Evolutionary conservation across 2,329 filamentous ascomycete genomes (phyloP).

Genomic region (Neopestalotiopsis sp.): DNA sequence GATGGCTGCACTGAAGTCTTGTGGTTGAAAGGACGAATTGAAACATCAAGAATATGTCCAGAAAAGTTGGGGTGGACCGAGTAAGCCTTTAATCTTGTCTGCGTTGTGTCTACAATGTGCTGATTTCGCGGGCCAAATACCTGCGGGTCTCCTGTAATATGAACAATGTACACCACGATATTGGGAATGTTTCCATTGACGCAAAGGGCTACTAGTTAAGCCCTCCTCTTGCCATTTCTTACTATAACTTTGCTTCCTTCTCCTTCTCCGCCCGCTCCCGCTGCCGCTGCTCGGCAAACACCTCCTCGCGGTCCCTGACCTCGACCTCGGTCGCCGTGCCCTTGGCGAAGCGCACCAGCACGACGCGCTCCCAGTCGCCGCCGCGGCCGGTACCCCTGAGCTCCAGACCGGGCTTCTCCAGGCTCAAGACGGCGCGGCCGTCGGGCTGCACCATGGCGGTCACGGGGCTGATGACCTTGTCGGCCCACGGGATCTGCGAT

Average conservation of each 20-base stretch:
- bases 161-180: no score
- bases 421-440: constrained; percentile 54
- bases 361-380: constrained; percentile 64
- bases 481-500: constrained; percentile 56
- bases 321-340: constrained; percentile 59
- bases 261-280: not conserved
- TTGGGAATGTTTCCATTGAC: not conserved
- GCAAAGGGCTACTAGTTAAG: not conserved
- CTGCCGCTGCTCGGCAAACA: constrained; percentile 49
- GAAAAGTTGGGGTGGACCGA: no score
- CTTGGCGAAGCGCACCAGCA: constrained; percentile 59
- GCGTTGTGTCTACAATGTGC: no score
- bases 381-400: constrained; percentile 50
- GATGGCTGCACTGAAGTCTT: no score
- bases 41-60: no score
- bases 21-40: no score
- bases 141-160: no score
- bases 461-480: constrained; percentile 66
- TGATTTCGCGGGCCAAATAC: no score
- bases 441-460: constrained; percentile 49
- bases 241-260: constrained; percentile 12
- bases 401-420: constrained; percentile 65
- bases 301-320: constrained; percentile 54
- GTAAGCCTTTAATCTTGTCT: no score
- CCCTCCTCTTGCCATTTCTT: no score